Evolutionary conservation across 2,329 filamentous ascomycete species (phyloP), one percentile per base, ranked within the genome.

Genomic region (Clarireedia sp.): DNA sequence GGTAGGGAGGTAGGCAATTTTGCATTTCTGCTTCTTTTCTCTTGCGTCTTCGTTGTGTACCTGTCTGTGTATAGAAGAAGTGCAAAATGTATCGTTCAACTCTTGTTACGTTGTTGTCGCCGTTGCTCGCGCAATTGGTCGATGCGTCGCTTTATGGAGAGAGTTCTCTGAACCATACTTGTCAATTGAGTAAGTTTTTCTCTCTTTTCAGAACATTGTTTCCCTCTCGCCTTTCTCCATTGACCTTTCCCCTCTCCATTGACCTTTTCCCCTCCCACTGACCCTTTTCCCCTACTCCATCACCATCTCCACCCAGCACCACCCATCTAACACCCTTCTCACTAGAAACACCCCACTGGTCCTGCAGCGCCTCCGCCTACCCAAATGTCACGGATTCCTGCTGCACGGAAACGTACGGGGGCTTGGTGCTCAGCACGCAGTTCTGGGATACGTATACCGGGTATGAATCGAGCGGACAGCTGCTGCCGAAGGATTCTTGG

Each of bases 361-460:
- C 78, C 1, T 81, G 79, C 69, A 78, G 76, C 1, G 62, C 68
- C 19, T 65, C 69, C 1, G 78, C 76, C 5, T 68, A 70, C 23
- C 73, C 72, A 1, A 68, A 63, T 36, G 66, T 72, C 52, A 77
- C 80, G 36, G 82, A 86, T 64, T 78, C 78, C 1, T 86, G 83
- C 74, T 86, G 83, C 63, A 74, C 75, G 16, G 83, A 86, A 71
- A 86, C 83, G 0, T 85, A 73, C 61, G 83, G 83, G 26, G 83
- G 83, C 3, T 73, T 86, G 5, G 64, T 86, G 33, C 72, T 86
- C 2, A 72, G 72, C 55, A 86, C 83, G 0, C 82, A 86, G 60
- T 83, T 81, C 68, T 87, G 83, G 83, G 72, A 76, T 62, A 81
- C 79, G 0, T 82, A 82, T 65, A 86, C 83, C 0, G 82, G 82